These are phyloP conservation scores for Phytophthora quininea DNA, from an alignment of 352 stramenopile species.

Conservation along the genomic window DNA sequence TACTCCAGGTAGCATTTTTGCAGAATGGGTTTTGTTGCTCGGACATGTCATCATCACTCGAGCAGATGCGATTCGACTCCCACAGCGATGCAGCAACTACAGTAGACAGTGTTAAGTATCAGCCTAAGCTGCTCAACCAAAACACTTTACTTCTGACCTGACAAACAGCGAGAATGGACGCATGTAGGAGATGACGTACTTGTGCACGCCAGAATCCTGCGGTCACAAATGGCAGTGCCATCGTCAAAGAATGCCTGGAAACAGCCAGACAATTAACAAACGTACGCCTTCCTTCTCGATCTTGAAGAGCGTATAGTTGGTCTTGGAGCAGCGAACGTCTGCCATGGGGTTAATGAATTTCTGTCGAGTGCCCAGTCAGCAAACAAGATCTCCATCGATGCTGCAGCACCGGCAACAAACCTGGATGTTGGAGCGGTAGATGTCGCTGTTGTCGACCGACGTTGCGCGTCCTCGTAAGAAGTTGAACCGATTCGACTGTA, in stretches of 20 bases:
- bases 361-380: constrained; percentile 27
- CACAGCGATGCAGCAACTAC: constrained; percentile 76
- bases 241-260: too few species aligned
- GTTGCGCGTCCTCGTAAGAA: constrained; percentile 50
- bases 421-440: constrained; percentile 57
- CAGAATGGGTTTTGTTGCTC: too few species aligned
- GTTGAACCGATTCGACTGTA: constrained; percentile 49
- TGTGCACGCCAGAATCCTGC: constrained; percentile 68
- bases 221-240: background rate
- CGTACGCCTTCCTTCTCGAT: constrained; percentile 83
- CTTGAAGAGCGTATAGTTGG: constrained; percentile 75
- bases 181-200: constrained; percentile 83
- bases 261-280: background rate
- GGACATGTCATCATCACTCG: constrained; percentile 29
- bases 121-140: constrained; percentile 1
- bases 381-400: background rate
- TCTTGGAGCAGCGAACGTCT: constrained; percentile 68
- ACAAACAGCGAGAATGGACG: constrained; percentile 80
- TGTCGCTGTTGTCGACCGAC: constrained; percentile 35
- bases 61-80: constrained; percentile 71
- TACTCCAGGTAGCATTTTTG: too few species aligned
- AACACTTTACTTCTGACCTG: constrained; percentile 42
- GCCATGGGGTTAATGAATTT: constrained; percentile 87
- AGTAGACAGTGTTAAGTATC: constrained; percentile 3
- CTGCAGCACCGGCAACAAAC: constrained; percentile 10